Conservation (phyloP, 441 rosid genomes). For the Arabidopsis lyrata region DNA sequence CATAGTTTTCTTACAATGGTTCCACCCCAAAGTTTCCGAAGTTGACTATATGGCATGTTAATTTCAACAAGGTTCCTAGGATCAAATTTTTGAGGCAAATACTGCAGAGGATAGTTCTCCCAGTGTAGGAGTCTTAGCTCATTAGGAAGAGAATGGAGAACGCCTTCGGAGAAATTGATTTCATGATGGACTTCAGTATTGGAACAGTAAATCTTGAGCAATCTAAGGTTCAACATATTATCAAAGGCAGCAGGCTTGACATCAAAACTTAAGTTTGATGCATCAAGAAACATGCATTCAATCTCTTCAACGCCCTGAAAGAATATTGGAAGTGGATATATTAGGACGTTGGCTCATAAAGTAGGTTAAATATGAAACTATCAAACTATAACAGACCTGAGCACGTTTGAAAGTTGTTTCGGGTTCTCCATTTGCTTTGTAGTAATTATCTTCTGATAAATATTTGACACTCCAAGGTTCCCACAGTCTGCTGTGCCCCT, state of each 20-base stretch:
- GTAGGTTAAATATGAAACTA: background rate
- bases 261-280: background rate
- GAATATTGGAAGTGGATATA: background rate
- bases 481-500: constrained; percentile 31
- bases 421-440: background rate
- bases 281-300: constrained; percentile 24
- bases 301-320: constrained; percentile 32
- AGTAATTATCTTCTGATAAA: constrained; percentile 14
- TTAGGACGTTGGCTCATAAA: background rate
- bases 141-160: background rate
- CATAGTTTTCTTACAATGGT: constrained; percentile 30
- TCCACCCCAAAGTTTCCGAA: constrained; percentile 41
- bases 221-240: constrained; percentile 36
- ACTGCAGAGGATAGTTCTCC: constrained; percentile 38
- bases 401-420: background rate
- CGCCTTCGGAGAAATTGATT: background rate
- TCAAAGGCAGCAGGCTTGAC: constrained; percentile 1
- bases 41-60: constrained; percentile 37
- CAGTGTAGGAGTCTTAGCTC: constrained; percentile 43
- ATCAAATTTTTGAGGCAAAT: constrained; percentile 31
- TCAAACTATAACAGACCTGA: constrained; percentile 10
- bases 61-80: constrained; percentile 37
- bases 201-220: constrained; percentile 7
- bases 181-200: background rate
- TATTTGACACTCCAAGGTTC: background rate